Percentiles rank a stretch among this genome's conserved stretches.
These are phyloP conservation scores for Neonectria coccinea DNA, from an alignment of 2,329 filamentous ascomycete genomes.

Conservation along the genomic window DNA sequence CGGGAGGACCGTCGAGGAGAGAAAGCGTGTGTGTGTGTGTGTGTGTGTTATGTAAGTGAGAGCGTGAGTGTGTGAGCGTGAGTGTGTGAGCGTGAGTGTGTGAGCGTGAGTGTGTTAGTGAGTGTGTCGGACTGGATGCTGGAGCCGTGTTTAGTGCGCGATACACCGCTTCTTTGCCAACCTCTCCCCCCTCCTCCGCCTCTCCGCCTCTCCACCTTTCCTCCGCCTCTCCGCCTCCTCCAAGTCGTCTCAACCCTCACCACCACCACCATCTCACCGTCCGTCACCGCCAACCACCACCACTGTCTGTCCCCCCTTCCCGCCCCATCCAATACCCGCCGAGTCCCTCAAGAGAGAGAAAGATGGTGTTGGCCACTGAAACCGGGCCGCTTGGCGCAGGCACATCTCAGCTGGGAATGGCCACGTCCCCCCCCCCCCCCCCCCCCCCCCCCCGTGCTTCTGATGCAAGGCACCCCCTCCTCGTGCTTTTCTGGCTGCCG, in stretches of 20 bases:
- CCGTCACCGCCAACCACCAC: constrained; percentile 11
- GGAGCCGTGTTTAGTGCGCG: constrained; percentile 12
- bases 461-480: constrained; percentile 41
- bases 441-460: constrained; percentile 22
- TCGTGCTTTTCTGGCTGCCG: background rate
- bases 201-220: constrained; percentile 1
- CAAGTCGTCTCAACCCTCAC: background rate
- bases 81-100: background rate
- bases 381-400: constrained; percentile 26
- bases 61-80: background rate
- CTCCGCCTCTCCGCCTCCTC: background rate
- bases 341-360: background rate
- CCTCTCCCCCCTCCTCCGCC: constrained; percentile 11
- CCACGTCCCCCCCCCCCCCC: constrained; percentile 21
- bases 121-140: constrained; percentile 1
- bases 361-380: constrained; percentile 31
- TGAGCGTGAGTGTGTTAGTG: background rate
- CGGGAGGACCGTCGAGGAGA: background rate
- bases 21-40: background rate
- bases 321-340: constrained; percentile 6
- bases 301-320: constrained; percentile 1
- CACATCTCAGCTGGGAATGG: constrained; percentile 34
- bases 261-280: constrained; percentile 18
- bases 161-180: constrained; percentile 29
- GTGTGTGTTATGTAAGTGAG: background rate